These are phyloP conservation scores for Mytilinidion resinicola DNA, from an alignment of 495 filamentous ascomycete species.

Conservation along the genomic window DNA sequence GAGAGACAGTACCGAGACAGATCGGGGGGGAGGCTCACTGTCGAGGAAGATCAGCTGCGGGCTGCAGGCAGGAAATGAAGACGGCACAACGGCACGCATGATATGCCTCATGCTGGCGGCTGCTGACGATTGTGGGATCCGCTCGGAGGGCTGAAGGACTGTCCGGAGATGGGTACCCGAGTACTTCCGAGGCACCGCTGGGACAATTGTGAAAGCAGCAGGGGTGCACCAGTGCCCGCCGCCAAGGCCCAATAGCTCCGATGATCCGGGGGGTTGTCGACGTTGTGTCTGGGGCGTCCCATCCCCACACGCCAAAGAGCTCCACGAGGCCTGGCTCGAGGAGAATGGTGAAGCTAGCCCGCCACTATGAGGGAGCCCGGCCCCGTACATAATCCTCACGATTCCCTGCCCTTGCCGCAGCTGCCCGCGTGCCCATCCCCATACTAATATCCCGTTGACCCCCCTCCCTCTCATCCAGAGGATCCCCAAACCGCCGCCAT, in stretches of 20 bases:
- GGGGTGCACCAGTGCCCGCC: not conserved
- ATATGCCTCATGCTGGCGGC: not conserved
- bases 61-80: too few species aligned
- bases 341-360: not conserved
- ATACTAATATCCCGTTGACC: not conserved
- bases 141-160: not conserved
- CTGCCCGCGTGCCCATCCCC: not conserved
- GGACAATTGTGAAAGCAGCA: too few species aligned
- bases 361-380: constrained; percentile 22
- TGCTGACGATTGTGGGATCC: constrained; percentile 11
- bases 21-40: too few species aligned
- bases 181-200: constrained; percentile 13
- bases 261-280: not conserved
- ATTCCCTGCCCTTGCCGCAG: not conserved
- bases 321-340: constrained; percentile 20
- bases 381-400: constrained; percentile 20
- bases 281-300: constrained; percentile 13
- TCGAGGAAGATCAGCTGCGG: too few species aligned
- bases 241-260: not conserved
- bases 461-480: not conserved
- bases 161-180: constrained; percentile 18
- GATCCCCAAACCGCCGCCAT: constrained; percentile 7
- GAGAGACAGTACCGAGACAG: too few species aligned
- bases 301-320: constrained; percentile 7
- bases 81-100: constrained; percentile 1